Percentiles rank a stretch among this genome's conserved stretches.
Evolutionary conservation across 345 rosid genomes (phyloP).

Genomic region (Balakata baccata): DNA sequence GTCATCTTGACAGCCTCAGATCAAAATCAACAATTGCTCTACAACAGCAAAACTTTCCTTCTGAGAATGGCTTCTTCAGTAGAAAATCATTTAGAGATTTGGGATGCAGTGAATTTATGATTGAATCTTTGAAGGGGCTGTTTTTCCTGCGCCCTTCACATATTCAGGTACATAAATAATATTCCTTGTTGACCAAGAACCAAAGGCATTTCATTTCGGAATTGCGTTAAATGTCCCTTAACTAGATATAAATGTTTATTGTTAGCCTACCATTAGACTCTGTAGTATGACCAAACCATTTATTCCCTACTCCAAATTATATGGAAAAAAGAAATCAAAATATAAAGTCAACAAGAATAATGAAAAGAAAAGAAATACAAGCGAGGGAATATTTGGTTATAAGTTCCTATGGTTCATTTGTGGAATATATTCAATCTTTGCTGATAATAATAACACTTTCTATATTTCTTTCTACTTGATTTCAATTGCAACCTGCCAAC

Average conservation of each 20-base stretch:
- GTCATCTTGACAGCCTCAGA: slow-evolving; percentile 18
- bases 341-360: background rate
- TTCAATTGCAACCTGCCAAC: background rate
- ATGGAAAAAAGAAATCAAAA: background rate
- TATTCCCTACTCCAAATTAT: background rate
- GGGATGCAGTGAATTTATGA: slow-evolving; percentile 67
- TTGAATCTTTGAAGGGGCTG: slow-evolving; percentile 60
- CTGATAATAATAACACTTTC: background rate
- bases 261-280: background rate
- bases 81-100: slow-evolving; percentile 61
- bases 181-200: background rate
- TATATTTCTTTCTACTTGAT: background rate
- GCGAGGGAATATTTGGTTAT: background rate
- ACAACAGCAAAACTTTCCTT: slow-evolving; percentile 25
- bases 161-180: slow-evolving; percentile 59
- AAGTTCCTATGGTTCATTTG: background rate
- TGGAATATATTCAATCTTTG: background rate
- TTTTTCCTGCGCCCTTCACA: slow-evolving; percentile 63
- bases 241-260: background rate
- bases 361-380: background rate
- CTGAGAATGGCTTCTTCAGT: slow-evolving; percentile 62
- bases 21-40: slow-evolving; percentile 30
- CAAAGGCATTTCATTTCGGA: background rate
- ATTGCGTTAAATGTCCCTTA: background rate
- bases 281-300: background rate